Conservation (phyloP, 805 yeast genomes). For the Yarrowia alimentaria region DNA sequence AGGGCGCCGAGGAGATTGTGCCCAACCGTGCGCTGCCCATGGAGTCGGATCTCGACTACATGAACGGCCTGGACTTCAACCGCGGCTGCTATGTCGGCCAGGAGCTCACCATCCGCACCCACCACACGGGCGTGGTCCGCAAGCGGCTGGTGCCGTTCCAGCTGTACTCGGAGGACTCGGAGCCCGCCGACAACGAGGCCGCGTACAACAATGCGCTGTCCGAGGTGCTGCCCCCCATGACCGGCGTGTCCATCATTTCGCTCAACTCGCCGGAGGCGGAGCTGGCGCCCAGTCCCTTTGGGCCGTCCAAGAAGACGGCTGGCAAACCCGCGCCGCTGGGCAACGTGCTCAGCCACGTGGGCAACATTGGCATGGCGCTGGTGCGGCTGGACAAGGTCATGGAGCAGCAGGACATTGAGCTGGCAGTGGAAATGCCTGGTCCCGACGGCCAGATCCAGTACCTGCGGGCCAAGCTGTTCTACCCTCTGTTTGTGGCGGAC, state of each 20-base stretch:
- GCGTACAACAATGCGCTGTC: neutral
- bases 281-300: conserved; percentile 32
- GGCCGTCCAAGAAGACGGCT: conserved; percentile 12
- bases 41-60: conserved; percentile 77
- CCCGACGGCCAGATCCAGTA: conserved; percentile 23
- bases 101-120: conserved; percentile 87
- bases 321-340: conserved; percentile 42
- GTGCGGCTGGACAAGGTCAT: conserved; percentile 49
- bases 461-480: conserved; percentile 12
- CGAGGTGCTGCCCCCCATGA: neutral
- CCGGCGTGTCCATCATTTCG: conserved; percentile 15
- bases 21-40: conserved; percentile 67
- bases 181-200: conserved; percentile 28
- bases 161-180: conserved; percentile 36
- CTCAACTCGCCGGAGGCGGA: conserved; percentile 8
- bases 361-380: conserved; percentile 65
- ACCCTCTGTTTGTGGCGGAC: conserved; percentile 13
- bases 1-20: conserved; percentile 49
- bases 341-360: conserved; percentile 37
- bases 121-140: conserved; percentile 76
- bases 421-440: conserved; percentile 36
- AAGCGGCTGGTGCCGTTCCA: conserved; percentile 76
- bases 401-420: conserved; percentile 40
- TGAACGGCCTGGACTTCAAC: conserved; percentile 76
- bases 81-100: conserved; percentile 98